Evolutionary conservation across 495 filamentous ascomycete genomes (phyloP).

Genomic region (Lasiosphaeris hirsuta): DNA sequence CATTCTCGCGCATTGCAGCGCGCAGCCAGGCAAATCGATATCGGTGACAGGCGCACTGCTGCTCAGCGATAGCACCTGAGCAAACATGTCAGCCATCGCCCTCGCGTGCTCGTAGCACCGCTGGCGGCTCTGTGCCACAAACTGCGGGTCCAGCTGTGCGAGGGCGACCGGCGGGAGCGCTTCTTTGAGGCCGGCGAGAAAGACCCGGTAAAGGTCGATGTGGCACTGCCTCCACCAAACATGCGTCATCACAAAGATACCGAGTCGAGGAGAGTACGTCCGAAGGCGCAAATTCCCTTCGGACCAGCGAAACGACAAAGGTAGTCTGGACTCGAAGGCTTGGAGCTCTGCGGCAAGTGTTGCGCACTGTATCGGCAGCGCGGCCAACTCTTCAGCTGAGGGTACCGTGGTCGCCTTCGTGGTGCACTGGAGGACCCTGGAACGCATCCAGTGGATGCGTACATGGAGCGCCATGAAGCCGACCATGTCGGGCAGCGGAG

Average conservation of each 20-base stretch:
- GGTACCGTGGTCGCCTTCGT: conserved; percentile 32
- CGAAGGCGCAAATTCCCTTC: conserved; percentile 48
- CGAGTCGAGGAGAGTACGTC: conserved; percentile 45
- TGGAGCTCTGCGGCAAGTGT: conserved; percentile 41
- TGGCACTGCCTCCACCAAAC: conserved; percentile 51
- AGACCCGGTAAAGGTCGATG: conserved; percentile 47
- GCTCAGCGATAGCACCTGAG: conserved; percentile 37
- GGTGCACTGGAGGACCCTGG: conserved; percentile 41
- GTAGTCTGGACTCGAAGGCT: conserved; percentile 43
- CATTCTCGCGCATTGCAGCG: conserved; percentile 45
- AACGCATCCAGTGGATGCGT: conserved; percentile 46
- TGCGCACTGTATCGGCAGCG: conserved; percentile 39
- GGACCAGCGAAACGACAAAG: conserved; percentile 44
- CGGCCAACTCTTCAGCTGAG: conserved; percentile 33
- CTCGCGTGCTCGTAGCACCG: conserved; percentile 47
- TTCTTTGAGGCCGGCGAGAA: conserved; percentile 42
- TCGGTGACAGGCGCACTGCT: conserved; percentile 42
- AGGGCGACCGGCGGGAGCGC: conserved; percentile 35
- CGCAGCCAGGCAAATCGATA: conserved; percentile 46
- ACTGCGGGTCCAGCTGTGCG: conserved; percentile 36
- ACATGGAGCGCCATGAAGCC: conserved; percentile 48
- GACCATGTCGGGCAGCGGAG: conserved; percentile 43
- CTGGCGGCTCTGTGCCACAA: conserved; percentile 36
- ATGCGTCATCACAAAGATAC: conserved; percentile 51
- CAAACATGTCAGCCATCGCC: conserved; percentile 48